Percentiles rank a stretch among this genome's conserved stretches.
phyloP scores from a whole-genome alignment of 495 filamentous ascomycete genomes.

The Immersiella caudata region DNA sequence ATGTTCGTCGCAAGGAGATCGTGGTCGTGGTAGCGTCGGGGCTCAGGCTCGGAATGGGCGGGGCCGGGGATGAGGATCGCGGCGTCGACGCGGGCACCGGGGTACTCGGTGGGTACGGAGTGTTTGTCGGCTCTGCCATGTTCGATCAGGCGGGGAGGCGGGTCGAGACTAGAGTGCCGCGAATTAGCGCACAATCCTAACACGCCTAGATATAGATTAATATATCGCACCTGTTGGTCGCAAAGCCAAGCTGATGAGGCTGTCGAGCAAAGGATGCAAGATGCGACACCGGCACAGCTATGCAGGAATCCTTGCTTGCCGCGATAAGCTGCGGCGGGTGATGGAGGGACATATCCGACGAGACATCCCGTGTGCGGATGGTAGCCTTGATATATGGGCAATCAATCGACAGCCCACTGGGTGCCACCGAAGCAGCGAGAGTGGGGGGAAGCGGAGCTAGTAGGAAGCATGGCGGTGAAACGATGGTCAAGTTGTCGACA shows the following conservation, averaged over 20 bases:
- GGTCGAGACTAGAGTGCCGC: not conserved
- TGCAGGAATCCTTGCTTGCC: conserved; percentile 19
- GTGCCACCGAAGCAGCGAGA: not conserved
- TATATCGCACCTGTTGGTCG: not conserved
- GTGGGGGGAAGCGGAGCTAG: conserved; percentile 7
- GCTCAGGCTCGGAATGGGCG: conserved; percentile 30
- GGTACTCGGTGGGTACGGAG: conserved; percentile 47
- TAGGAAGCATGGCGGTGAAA: conserved; percentile 1
- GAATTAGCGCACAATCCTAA: not conserved
- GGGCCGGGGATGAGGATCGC: conserved; percentile 47
- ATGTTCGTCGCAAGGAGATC: conserved; percentile 17
- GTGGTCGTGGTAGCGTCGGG: conserved; percentile 29
- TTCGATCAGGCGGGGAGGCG: not conserved
- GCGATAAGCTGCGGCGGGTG: conserved; percentile 26
- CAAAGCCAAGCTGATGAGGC: not conserved
- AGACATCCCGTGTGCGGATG: conserved; percentile 6
- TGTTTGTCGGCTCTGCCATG: conserved; percentile 56
- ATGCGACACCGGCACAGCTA: conserved; percentile 23
- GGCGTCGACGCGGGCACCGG: conserved; percentile 48
- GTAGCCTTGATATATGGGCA: not conserved
- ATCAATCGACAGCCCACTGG: conserved; percentile 4
- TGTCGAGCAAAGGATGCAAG: not conserved
- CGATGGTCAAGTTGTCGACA: not conserved
- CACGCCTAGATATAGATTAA: not conserved
- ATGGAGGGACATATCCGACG: conserved; percentile 22